Evolutionary conservation across 2,329 filamentous ascomycete genomes (phyloP).

Genomic region (Endocalyx cinctus): DNA sequence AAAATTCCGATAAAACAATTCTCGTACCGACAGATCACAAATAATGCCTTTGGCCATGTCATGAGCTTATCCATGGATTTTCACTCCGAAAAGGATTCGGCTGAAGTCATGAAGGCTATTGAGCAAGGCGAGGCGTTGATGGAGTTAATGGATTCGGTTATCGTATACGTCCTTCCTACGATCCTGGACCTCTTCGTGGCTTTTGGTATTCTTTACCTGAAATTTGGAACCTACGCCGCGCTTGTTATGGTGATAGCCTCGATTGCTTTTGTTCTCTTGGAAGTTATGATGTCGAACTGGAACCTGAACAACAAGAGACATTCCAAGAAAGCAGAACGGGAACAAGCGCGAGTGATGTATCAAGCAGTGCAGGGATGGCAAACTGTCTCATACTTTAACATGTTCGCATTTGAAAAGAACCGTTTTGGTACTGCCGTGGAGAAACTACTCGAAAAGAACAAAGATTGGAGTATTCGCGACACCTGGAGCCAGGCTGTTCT

Average conservation of each 20-base stretch:
- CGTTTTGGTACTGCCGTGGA: conserved; percentile 14
- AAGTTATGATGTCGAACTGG: conserved; percentile 30
- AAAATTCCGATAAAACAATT: conserved; percentile 50
- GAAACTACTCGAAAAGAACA: conserved; percentile 3
- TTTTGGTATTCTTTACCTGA: conserved; percentile 31
- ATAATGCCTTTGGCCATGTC: conserved; percentile 61
- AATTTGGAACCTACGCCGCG: conserved; percentile 12
- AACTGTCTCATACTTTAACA: conserved; percentile 44
- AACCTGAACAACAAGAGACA: conserved; percentile 34
- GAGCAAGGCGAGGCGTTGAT: conserved; percentile 58
- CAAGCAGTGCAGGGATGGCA: conserved; percentile 58
- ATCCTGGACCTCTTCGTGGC: conserved; percentile 58
- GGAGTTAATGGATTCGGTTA: conserved; percentile 52
- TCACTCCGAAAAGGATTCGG: conserved; percentile 60
- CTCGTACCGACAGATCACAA: conserved; percentile 53
- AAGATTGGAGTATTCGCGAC: neutral
- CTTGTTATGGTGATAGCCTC: conserved; percentile 29
- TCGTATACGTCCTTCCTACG: conserved; percentile 59
- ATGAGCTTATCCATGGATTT: conserved; percentile 69
- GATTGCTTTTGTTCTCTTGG: conserved; percentile 14
- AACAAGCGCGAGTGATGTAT: conserved; percentile 49
- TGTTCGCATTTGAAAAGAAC: conserved; percentile 19
- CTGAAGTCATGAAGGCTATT: conserved; percentile 61
- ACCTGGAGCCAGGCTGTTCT: conserved; percentile 13
- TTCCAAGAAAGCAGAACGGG: conserved; percentile 36